phyloP scores from a whole-genome alignment of 371 early-diverging fungal species.

The Mortierella sp. region DNA sequence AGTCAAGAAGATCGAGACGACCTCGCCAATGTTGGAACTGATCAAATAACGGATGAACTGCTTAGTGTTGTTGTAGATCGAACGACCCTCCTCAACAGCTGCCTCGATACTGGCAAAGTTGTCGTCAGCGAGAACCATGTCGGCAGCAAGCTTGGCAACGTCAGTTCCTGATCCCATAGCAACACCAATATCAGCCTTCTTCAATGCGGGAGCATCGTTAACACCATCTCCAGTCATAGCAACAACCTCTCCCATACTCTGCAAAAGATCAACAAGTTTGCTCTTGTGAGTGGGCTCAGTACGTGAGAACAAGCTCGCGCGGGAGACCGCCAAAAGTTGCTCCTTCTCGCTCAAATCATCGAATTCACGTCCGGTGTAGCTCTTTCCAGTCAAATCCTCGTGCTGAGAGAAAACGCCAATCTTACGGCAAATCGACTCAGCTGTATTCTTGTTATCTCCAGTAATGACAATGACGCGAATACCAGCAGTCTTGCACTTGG shows the following conservation, averaged over 20 bases:
- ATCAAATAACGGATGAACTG: conserved; percentile 96
- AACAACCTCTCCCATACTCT: conserved; percentile 88
- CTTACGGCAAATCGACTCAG: conserved; percentile 93
- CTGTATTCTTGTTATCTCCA: conserved; percentile 97
- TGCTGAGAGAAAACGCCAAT: conserved; percentile 90
- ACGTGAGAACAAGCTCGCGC: conserved; percentile 92
- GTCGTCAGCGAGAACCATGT: conserved; percentile 98
- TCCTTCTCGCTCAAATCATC: conserved; percentile 80
- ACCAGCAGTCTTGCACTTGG: conserved; percentile 90
- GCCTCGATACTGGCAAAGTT: conserved; percentile 97
- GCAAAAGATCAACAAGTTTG: conserved; percentile 91
- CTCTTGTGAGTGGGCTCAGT: conserved; percentile 97
- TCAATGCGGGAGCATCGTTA: conserved; percentile 98
- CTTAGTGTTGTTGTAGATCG: conserved; percentile 97
- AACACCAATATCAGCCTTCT: conserved; percentile 98
- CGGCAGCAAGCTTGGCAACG: conserved; percentile 97
- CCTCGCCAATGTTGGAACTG: conserved; percentile 92
- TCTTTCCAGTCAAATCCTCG: conserved; percentile 80
- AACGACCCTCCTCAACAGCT: conserved; percentile 97
- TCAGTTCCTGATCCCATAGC: conserved; percentile 99
- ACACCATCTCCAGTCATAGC: conserved; percentile 99
- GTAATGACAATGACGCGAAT: conserved; percentile 99
- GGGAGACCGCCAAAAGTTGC: conserved; percentile 78
- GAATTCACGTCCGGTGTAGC: conserved; percentile 95
- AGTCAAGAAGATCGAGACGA: conserved; percentile 91